phyloP scores from a whole-genome alignment of 2,329 filamentous ascomycete species.

The Fusarium devonianum region DNA sequence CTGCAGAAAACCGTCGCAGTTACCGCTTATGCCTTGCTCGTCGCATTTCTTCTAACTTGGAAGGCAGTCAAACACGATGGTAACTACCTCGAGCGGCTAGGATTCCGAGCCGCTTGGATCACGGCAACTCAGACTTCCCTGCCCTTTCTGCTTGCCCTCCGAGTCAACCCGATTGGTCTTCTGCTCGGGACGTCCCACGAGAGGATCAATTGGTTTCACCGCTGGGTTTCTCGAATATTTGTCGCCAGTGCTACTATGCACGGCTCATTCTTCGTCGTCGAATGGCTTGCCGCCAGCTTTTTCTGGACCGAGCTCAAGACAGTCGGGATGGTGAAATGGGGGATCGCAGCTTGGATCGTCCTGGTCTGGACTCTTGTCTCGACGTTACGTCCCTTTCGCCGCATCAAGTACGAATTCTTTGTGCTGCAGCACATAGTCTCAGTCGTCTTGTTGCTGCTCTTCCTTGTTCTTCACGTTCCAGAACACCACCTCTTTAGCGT shows the following conservation, averaged over 20 bases:
- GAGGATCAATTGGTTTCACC: slow-evolving; percentile 39
- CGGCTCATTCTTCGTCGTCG: slow-evolving; percentile 35
- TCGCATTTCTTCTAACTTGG: slow-evolving; percentile 35
- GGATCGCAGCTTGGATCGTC: slow-evolving; percentile 39
- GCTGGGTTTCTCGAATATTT: slow-evolving; percentile 37
- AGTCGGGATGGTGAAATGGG: slow-evolving; percentile 39
- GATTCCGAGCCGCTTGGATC: slow-evolving; percentile 40
- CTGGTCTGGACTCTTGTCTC: slow-evolving; percentile 38
- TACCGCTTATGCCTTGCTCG: slow-evolving; percentile 28
- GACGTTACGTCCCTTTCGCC: slow-evolving; percentile 36
- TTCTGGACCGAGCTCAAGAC: slow-evolving; percentile 39
- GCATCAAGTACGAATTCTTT: slow-evolving; percentile 41
- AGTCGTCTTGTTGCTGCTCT: slow-evolving; percentile 30
- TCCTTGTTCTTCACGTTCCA: slow-evolving; percentile 38
- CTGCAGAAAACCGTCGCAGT: slow-evolving; percentile 26
- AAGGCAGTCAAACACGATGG: slow-evolving; percentile 40
- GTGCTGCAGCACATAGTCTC: slow-evolving; percentile 40
- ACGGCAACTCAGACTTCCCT: slow-evolving; percentile 35
- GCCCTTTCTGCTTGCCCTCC: slow-evolving; percentile 36
- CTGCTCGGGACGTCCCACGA: slow-evolving; percentile 39
- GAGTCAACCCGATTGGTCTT: slow-evolving; percentile 36
- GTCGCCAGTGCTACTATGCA: slow-evolving; percentile 39
- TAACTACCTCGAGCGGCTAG: slow-evolving; percentile 38
- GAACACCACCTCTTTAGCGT: slow-evolving; percentile 40
- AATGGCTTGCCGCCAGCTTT: slow-evolving; percentile 38